Evolutionary conservation across 331 rosid species (phyloP).

Genomic region (Quercus phellos): DNA sequence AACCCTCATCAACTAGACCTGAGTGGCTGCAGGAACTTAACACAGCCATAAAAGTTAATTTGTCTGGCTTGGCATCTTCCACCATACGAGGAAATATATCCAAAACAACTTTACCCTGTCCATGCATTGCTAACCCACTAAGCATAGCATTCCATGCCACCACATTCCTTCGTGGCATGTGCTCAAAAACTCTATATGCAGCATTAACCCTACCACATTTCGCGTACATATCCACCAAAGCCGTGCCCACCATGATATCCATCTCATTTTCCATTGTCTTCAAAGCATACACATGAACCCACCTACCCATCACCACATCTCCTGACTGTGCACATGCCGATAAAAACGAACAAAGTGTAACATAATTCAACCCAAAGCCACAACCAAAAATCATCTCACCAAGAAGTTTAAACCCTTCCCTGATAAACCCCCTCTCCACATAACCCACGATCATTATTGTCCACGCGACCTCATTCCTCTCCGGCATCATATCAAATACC

Average conservation of each 20-base stretch:
- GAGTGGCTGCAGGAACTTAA: conserved; percentile 75
- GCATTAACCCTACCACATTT: conserved; percentile 57
- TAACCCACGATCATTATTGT: conserved; percentile 62
- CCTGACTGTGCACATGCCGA: conserved; percentile 57
- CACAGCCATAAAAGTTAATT: conserved; percentile 57
- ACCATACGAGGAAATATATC: conserved; percentile 50
- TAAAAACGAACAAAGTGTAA: conserved; percentile 49
- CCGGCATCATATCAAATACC: conserved; percentile 64
- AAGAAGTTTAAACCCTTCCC: conserved; percentile 46
- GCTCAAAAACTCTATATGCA: conserved; percentile 43
- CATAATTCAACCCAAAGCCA: conserved; percentile 44
- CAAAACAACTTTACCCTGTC: conserved; percentile 43
- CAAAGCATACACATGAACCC: conserved; percentile 66
- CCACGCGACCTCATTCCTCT: conserved; percentile 77
- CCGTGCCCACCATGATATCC: conserved; percentile 54
- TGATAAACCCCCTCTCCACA: conserved; percentile 40
- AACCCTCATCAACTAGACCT: conserved; percentile 57
- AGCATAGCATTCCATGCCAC: conserved; percentile 81
- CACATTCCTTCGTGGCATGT: conserved; percentile 42
- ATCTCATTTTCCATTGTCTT: conserved; percentile 43
- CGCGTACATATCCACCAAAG: conserved; percentile 69
- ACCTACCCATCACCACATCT: conserved; percentile 47
- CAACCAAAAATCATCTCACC: conserved; percentile 47
- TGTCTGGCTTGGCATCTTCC: conserved; percentile 57
- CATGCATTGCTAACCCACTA: conserved; percentile 73